Evolutionary conservation across 164 flowering plant species (phyloP).

Genomic region (Nymphaea colorata): DNA sequence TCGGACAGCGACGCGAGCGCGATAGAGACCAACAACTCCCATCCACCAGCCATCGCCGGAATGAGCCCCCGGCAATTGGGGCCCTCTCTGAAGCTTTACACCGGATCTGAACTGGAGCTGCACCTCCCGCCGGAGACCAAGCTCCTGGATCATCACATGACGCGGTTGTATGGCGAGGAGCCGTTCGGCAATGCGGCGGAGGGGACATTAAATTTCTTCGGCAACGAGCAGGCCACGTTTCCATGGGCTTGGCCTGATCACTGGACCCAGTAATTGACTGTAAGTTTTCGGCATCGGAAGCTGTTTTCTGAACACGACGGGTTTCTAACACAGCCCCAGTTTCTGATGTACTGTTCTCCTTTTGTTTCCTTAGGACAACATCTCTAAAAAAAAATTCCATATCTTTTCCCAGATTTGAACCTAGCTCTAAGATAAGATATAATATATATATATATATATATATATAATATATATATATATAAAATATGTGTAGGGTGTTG

Average conservation of each 20-base stretch:
- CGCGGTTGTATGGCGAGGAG: not conserved
- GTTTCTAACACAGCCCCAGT: too few relatives aligned
- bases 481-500: too few relatives aligned
- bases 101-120: not conserved
- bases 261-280: not conserved
- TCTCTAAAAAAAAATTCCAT: too few relatives aligned
- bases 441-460: too few relatives aligned
- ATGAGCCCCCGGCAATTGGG: not conserved
- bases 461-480: too few relatives aligned
- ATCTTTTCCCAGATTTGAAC: too few relatives aligned
- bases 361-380: too few relatives aligned
- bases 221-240: not conserved
- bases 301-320: not conserved
- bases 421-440: too few relatives aligned
- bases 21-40: not conserved
- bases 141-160: not conserved
- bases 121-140: not conserved
- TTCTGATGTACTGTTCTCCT: too few relatives aligned
- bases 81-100: not conserved
- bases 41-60: not conserved
- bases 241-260: not conserved
- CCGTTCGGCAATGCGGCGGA: not conserved
- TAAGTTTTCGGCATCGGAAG: too few relatives aligned
- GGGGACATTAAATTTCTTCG: not conserved
- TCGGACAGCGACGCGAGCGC: not conserved